Evolutionary conservation across 129 eudicot genomes (phyloP), one percentile per base, ranked within the genome.

Genomic region (Ambrosia artemisiifolia): DNA sequence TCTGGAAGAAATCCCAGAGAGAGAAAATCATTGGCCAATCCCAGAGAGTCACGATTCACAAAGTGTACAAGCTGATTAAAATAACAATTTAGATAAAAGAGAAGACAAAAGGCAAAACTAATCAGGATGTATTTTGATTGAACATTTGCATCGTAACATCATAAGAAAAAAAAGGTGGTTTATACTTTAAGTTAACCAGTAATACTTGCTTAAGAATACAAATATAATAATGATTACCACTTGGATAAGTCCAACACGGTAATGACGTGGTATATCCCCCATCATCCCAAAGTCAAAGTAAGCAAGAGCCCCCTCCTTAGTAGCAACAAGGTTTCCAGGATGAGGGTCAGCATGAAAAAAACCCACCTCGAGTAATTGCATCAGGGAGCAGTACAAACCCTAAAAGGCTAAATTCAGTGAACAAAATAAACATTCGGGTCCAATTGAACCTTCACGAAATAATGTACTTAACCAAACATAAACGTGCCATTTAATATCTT

Each of bases 211-310:
- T 44, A 19, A 67, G 38, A 67, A 46, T 24, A 67, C 14, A 33
- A 24, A 24, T 24, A 33, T 5, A 34, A 20, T 32, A 72, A 20
- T 42, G 30, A 86, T 71, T 78, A 92, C 98, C 95, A 94, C 92
- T 87, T 83, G 90, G 56, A 94, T 94, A 65, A 94, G 96, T 73
- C 98, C 98, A 70, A 94, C 96, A 11, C 96, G 96, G 62, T 81
- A 94, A 77, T 94, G 98, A 17, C 98, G 98, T 35, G 98, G 98
- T 53, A 94, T 94, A 65, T 94, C 88, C 17, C 98, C 98, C 98
- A 94, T 94, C 98, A 94, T 94, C 57, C 98, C 98, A 20, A 94
- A 94, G 82, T 94, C 98, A 63, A 94, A 90, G 79, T 94, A 94
- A 75, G 92, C 98, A 82, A 94, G 95, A 46, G 89, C 80, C 47